Evolutionary conservation across 1,284 basidiomycete species (phyloP), one percentile per base, ranked within the genome.

Genomic region (Schizophyllum amplum): DNA sequence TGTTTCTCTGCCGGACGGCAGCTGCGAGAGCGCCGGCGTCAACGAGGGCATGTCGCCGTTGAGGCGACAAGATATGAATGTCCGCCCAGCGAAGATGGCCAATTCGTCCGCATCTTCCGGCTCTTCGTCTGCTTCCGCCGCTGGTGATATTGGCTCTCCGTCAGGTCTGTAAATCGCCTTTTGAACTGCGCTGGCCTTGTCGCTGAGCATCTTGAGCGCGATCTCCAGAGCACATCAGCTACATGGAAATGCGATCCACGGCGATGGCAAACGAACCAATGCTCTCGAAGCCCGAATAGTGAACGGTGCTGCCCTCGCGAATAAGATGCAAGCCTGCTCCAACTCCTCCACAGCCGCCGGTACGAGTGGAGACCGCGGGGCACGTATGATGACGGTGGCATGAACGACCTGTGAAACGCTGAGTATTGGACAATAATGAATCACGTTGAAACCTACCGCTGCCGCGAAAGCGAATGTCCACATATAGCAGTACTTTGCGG

Each of bases 401-500:
- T 87, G 79, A 11, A 86, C 82, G 22, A 87, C 75, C 84, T 86
- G 27, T 47, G 17, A 53, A 50, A 7, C 15, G 23, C 22, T 22
- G 11, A 24, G 42, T 22, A 51, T 22, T 4, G n/a, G 17, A 42
- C 52, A 51, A 47, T 9, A 52, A 51, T 13, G 22, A 53, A 46
- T 53, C 6, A 49, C 17, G 15, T 47, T 21, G 4, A 58, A 25
- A 71, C 79, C 60, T 63, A 84, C 83, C 60, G 81, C 81, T 42
- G 82, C 79, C 7, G 80, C 82, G 62, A 88, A 83, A 9, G 78
- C 80, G 66, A 77, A 84, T 1, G 80, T 81, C 86, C 85, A 89
- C 66, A 82, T 77, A 11, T 75, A 69, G 79, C 83, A 83, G 59
- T 80, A 81, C 23, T 83, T 68, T 5, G 79, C 70, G 54, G 75